These are phyloP conservation scores for Alternaria postmessia DNA, from an alignment of 2,329 filamentous ascomycete genomes.

Conservation along the genomic window DNA sequence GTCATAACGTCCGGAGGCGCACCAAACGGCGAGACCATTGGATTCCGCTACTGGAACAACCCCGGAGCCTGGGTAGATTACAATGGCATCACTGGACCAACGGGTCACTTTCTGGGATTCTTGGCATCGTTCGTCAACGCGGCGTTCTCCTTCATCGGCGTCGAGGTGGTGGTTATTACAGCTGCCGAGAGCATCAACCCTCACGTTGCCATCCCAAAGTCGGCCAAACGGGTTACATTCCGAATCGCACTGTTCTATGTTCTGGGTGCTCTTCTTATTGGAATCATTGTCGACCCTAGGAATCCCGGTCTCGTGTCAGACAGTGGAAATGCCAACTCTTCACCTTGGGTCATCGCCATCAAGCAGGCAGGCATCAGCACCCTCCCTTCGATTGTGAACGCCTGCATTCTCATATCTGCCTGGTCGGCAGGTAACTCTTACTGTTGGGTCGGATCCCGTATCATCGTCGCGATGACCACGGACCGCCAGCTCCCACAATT, in stretches of 20 bases:
- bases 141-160: conserved; percentile 49
- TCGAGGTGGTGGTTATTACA: conserved; percentile 68
- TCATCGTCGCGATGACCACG: conserved; percentile 34
- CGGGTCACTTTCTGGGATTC: conserved; percentile 63
- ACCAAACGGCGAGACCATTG: conserved; percentile 65
- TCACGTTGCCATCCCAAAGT: conserved; percentile 70
- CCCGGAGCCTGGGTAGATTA: conserved; percentile 73
- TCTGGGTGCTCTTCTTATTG: conserved; percentile 61
- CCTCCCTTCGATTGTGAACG: conserved; percentile 39
- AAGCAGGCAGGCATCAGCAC: conserved; percentile 54
- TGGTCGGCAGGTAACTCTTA: conserved; percentile 39
- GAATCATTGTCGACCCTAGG: conserved; percentile 63
- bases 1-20: conserved; percentile 52
- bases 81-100: conserved; percentile 60
- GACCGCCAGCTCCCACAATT: conserved; percentile 33
- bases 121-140: conserved; percentile 60
- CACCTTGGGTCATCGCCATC: conserved; percentile 64
- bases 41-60: conserved; percentile 72
- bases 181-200: conserved; percentile 72
- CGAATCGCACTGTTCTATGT: conserved; percentile 56
- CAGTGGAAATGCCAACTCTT: conserved; percentile 50
- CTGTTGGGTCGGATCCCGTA: conserved; percentile 35
- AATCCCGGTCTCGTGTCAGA: conserved; percentile 47
- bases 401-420: conserved; percentile 34
- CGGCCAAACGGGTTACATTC: conserved; percentile 56